These are phyloP conservation scores for Apiospora phragmitis DNA, from an alignment of 2,329 filamentous ascomycete genomes.

Conservation along the genomic window DNA sequence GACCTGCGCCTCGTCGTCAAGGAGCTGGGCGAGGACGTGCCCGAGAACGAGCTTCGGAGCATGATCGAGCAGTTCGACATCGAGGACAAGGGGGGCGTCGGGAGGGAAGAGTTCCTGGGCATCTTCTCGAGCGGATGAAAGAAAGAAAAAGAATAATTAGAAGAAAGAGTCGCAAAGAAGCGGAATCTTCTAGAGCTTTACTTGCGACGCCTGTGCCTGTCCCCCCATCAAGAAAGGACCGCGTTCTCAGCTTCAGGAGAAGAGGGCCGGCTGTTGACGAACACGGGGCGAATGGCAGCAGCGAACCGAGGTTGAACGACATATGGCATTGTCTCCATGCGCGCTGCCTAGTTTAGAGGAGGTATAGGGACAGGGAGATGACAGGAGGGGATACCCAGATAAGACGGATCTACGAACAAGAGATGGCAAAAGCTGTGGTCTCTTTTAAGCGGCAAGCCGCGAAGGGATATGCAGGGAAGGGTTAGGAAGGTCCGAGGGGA, in stretches of 20 bases:
- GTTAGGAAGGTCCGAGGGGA: neutral
- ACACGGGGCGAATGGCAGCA: neutral
- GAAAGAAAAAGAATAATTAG: neutral
- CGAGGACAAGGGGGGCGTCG: conserved; percentile 82
- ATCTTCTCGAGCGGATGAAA: conserved; percentile 42
- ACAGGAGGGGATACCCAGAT: neutral
- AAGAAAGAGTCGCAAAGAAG: neutral
- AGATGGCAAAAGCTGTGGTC: neutral
- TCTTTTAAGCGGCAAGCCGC: conserved; percentile 1
- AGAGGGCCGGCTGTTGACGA: neutral
- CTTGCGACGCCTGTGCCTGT: neutral
- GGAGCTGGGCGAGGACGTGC: conserved; percentile 88
- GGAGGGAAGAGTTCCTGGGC: conserved; percentile 68
- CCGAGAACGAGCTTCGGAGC: conserved; percentile 86
- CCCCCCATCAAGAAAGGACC: neutral
- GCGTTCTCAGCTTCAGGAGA: neutral
- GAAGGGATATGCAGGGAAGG: neutral
- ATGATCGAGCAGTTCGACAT: conserved; percentile 99
- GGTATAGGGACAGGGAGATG: neutral
- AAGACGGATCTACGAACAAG: neutral
- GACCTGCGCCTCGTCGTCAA: conserved; percentile 85
- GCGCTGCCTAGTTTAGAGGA: neutral
- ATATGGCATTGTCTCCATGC: neutral
- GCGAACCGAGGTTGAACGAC: neutral
- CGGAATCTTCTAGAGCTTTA: neutral